Percentiles rank a stretch among this genome's conserved stretches.
phyloP scores from a whole-genome alignment of 2,329 filamentous ascomycete species.

The Aspergillus sp. region DNA sequence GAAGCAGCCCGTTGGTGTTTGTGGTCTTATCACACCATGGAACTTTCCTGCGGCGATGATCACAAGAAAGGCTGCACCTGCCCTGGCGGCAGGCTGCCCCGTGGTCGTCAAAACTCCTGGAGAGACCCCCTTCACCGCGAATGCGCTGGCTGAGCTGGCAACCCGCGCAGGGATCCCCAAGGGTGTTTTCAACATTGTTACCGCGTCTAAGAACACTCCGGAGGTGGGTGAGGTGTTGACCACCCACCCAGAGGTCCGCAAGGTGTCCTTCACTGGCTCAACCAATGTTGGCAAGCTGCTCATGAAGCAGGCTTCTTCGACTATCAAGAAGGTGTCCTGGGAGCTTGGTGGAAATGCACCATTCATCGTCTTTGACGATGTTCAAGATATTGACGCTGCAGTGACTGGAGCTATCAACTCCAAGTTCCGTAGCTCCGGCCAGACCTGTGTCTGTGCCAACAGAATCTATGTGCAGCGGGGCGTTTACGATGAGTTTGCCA shows the following conservation, averaged over 20 bases:
- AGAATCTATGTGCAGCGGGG: slow-evolving; percentile 50
- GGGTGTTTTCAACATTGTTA: slow-evolving; percentile 87
- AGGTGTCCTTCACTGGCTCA: slow-evolving; percentile 87
- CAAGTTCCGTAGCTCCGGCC: slow-evolving; percentile 92
- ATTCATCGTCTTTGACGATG: slow-evolving; percentile 93
- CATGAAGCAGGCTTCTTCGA: slow-evolving; percentile 83
- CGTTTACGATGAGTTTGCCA: slow-evolving; percentile 50
- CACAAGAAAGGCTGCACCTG: slow-evolving; percentile 49
- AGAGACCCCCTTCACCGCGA: slow-evolving; percentile 87
- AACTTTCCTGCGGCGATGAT: slow-evolving; percentile 58
- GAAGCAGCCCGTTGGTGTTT: slow-evolving; percentile 64
- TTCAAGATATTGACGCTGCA: slow-evolving; percentile 75
- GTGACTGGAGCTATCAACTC: slow-evolving; percentile 76
- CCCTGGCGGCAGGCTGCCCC: slow-evolving; percentile 88
- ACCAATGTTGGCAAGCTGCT: slow-evolving; percentile 66
- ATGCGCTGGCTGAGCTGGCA: slow-evolving; percentile 81
- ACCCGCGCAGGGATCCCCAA: slow-evolving; percentile 82
- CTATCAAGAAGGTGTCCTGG: slow-evolving; percentile 80
- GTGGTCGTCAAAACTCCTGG: slow-evolving; percentile 87
- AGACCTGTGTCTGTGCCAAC: slow-evolving; percentile 86
- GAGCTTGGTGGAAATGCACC: slow-evolving; percentile 94
- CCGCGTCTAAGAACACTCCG: slow-evolving; percentile 71
- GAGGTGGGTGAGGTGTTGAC: slow-evolving; percentile 74
- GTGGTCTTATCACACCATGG: slow-evolving; percentile 64
- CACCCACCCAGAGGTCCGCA: slow-evolving; percentile 70